These are phyloP conservation scores for Aaosphaeria pasadenensis DNA, from an alignment of 2,329 filamentous ascomycete genomes.

Conservation along the genomic window DNA sequence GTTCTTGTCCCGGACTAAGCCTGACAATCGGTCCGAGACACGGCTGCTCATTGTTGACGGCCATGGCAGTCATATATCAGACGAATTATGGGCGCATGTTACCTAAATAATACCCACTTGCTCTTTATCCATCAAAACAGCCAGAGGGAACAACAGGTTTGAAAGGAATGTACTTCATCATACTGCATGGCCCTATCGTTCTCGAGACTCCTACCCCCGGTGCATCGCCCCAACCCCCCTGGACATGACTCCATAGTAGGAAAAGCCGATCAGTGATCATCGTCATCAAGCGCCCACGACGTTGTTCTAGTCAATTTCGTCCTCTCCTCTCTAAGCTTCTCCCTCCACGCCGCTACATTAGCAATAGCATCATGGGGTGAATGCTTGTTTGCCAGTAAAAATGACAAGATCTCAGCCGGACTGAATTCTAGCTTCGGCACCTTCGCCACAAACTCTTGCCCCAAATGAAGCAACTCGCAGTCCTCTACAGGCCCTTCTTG, in stretches of 20 bases:
- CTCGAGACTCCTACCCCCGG: constrained; percentile 9
- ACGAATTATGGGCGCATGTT: too few relatives aligned
- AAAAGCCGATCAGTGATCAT: constrained; percentile 4
- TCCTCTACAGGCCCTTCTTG: constrained; percentile 8
- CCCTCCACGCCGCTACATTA: too few relatives aligned
- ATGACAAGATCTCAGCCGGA: constrained; percentile 12
- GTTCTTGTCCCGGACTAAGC: too few relatives aligned
- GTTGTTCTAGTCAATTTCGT: constrained; percentile 7
- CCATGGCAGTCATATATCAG: too few relatives aligned
- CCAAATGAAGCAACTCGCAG: too few relatives aligned
- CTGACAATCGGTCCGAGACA: too few relatives aligned
- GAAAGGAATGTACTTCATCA: constrained; percentile 10
- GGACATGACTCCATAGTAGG: constrained; percentile 4
- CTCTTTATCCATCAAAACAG: constrained; percentile 1
- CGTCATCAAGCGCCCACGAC: constrained; percentile 10
- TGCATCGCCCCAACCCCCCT: constrained; percentile 5
- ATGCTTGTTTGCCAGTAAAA: constrained; percentile 13
- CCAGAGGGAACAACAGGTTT: constrained; percentile 5
- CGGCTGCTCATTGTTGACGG: too few relatives aligned
- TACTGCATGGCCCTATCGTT: constrained; percentile 8
- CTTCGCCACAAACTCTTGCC: too few relatives aligned
- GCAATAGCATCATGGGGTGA: too few relatives aligned
- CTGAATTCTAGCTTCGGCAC: too few relatives aligned
- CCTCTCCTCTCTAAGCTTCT: too few relatives aligned
- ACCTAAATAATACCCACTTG: too few relatives aligned